phyloP scores from a whole-genome alignment of 2,329 filamentous ascomycete species.

The Conoideocrella luteorostrata region DNA sequence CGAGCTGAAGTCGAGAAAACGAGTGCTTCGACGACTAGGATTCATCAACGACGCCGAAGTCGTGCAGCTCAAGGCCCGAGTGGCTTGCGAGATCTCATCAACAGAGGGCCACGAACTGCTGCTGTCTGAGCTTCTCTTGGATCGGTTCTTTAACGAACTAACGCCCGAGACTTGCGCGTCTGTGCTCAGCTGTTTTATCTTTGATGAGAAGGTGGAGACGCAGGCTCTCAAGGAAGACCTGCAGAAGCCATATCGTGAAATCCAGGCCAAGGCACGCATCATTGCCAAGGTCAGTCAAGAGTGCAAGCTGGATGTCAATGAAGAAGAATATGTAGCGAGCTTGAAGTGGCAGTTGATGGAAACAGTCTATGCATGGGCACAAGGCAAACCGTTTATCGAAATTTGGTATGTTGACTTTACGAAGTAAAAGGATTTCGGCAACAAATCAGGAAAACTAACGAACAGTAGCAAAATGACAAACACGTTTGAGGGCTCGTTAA shows the following conservation, averaged over 20 bases:
- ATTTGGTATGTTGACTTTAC: conserved; percentile 70
- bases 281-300: conserved; percentile 93
- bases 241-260: conserved; percentile 76
- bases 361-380: conserved; percentile 86
- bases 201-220: conserved; percentile 89
- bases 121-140: conserved; percentile 88
- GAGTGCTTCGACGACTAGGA: conserved; percentile 84
- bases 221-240: conserved; percentile 75
- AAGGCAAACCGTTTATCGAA: conserved; percentile 82
- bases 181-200: conserved; percentile 88
- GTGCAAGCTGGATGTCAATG: conserved; percentile 88
- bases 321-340: conserved; percentile 83
- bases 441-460: background rate
- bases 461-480: conserved; percentile 89
- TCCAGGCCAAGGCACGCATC: conserved; percentile 78
- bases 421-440: background rate
- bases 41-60: conserved; percentile 97
- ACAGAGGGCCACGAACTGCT: conserved; percentile 86
- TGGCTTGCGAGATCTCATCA: conserved; percentile 95
- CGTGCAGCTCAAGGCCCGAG: conserved; percentile 92
- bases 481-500: conserved; percentile 92
- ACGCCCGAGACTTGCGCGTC: conserved; percentile 82
- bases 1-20: conserved; percentile 91
- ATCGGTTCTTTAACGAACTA: conserved; percentile 96
- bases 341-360: conserved; percentile 98